phyloP scores from a whole-genome alignment of 768 basidiomycete genomes.

The Suillus fuscotomentosus region DNA sequence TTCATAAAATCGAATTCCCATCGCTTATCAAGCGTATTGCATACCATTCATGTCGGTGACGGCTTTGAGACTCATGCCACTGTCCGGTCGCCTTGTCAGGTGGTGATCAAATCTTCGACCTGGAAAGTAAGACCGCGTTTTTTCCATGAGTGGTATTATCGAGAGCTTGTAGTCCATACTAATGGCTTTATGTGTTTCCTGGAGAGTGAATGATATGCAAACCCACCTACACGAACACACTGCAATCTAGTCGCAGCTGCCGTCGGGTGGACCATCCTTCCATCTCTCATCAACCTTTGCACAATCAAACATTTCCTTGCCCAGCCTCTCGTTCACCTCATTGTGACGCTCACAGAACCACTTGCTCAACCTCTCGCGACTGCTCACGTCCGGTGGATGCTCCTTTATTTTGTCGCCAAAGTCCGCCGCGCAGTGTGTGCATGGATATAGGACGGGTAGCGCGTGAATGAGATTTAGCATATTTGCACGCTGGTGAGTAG shows the following conservation, averaged over 20 bases:
- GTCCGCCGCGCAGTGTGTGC: conserved; percentile 80
- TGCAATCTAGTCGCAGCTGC: conserved; percentile 76
- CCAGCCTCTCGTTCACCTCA: conserved; percentile 83
- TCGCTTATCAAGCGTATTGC: neutral
- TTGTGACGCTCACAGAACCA: conserved; percentile 96
- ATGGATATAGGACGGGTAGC: conserved; percentile 85
- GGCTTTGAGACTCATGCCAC: neutral
- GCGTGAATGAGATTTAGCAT: conserved; percentile 82
- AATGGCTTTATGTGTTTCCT: neutral
- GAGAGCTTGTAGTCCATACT: neutral
- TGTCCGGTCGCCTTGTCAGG: neutral
- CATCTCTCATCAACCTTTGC: conserved; percentile 81
- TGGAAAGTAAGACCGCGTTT: neutral
- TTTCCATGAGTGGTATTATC: neutral
- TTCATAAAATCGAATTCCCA: neutral
- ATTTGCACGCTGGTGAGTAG: conserved; percentile 69
- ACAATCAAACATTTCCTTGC: conserved; percentile 85
- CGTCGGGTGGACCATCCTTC: conserved; percentile 88
- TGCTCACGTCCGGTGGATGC: conserved; percentile 77
- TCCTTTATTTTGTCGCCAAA: conserved; percentile 67
- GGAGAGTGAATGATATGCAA: no score
- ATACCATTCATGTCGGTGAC: neutral
- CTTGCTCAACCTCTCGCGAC: conserved; percentile 61
- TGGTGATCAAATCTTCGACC: neutral
- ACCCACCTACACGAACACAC: neutral